Percentiles rank a stretch among this genome's conserved stretches.
Evolutionary conservation across 176 grass and related monocot species (phyloP).

Genomic region (Eleusine indica): DNA sequence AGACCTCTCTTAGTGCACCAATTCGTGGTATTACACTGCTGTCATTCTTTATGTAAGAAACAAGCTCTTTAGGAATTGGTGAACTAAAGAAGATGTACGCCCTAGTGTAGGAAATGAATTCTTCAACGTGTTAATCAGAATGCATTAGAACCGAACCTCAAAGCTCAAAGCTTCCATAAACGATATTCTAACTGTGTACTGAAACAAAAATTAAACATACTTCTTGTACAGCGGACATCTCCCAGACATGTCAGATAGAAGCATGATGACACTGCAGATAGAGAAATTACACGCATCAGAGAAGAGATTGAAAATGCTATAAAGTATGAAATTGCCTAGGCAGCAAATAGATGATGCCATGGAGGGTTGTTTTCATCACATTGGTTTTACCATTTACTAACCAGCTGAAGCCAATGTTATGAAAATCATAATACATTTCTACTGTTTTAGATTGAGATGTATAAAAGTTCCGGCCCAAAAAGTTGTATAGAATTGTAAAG

Average conservation of each 20-base stretch:
- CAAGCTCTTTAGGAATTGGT: constrained; percentile 82
- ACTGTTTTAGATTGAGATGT: not conserved
- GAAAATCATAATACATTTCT: not conserved
- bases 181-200: constrained; percentile 27
- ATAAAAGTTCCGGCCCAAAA: not conserved
- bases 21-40: constrained; percentile 88
- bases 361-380: not conserved
- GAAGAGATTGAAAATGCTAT: constrained; percentile 27
- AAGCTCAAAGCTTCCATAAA: constrained; percentile 24
- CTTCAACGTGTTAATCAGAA: constrained; percentile 1
- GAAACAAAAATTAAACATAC: constrained; percentile 50
- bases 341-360: not conserved
- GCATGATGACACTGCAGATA: constrained; percentile 88
- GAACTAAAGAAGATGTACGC: constrained; percentile 98
- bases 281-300: constrained; percentile 33
- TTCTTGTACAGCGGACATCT: constrained; percentile 94
- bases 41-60: constrained; percentile 92
- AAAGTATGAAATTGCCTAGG: not conserved
- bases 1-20: constrained; percentile 94
- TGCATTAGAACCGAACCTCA: not conserved
- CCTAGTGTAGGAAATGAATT: constrained; percentile 55
- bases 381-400: not conserved
- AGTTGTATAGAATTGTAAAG: not conserved
- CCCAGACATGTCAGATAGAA: constrained; percentile 99
- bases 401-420: not conserved